Base-by-base conservation (phyloP, 257 asterid genomes). In the Oldenlandia corymbosa region DNA sequence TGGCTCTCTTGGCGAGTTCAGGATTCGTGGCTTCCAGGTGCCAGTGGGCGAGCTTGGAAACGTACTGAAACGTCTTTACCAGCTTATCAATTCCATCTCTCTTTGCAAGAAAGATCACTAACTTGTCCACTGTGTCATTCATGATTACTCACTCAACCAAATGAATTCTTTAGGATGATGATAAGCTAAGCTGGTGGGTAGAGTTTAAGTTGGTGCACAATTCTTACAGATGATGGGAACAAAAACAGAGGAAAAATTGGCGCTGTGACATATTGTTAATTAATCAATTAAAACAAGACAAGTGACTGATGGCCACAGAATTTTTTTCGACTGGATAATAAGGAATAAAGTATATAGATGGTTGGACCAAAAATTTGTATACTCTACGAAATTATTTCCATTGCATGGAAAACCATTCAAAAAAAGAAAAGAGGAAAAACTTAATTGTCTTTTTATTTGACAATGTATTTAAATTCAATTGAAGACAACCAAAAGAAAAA, bases 81-180 rank as follows among this genome's bases (percentile, higher is more conserved):
- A 92, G 95, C 70, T 92, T 92, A 83, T 92, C 97, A 27, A 89
- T 92, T 16, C 99, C 99, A 64, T 86, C 97, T 61, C 99, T 78
- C 71, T 92, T 92, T 0, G 97, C 97, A 5, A 92, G 80, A 68
- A 87, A 89, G 68, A 86, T 73, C 31, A 92, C 97, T 1, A 92
- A 71, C 62, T 89, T 92, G 81, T 92, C 99, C 5, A 85, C 91
- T 65, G 68, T 76, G 79, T 91, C 96, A 48, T 78, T 78, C 98
- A 88, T 90, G 46, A 45, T 1, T 0, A 10, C 1, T 1, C 1
- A 17, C 16, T 14, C 2, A 17, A 34, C 6, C 39, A 34, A 9
- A 34, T 9, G 18, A 43, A 39, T 10, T 54, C 20, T 1, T 56
- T 41, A 1, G n/a, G 60, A 18, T 30, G 60, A 30, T 31, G 43